Evolutionary conservation across 1,284 basidiomycete genomes (phyloP), one percentile per base, ranked within the genome.

Genomic region (Sanguinoderma infundibulare): DNA sequence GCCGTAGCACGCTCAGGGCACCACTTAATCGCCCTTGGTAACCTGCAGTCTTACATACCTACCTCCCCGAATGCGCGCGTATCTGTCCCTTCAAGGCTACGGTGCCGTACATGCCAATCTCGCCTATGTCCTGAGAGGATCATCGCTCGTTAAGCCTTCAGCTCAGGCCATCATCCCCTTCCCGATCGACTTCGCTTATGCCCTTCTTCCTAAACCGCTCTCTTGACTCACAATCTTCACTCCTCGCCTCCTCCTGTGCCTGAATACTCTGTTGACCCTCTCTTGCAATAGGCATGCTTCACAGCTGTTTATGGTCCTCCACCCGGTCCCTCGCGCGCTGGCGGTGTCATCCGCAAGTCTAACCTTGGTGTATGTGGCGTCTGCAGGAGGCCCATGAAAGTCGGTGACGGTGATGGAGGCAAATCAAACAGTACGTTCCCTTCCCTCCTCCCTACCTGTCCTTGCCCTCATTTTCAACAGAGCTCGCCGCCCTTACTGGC

Each of bases 331-430:
- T 78, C 78, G 2, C 81, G 79, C 57, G 78, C 81, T 2, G 77
- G 75, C 5, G 73, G 78, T 15, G 74, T 87, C 17, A 82, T 90
- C 46, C 80, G 89, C 72, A 90, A 91, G 72, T 84, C 88, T 28
- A 92, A 92, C 70, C 81, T 98, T 28, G 97, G 97, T 34, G 94
- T 99, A 20, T 99, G 97, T 71, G 97, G 97, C 44, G 95, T 98
- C 0, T 99, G 97, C 73, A 85, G 97, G 67, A 85, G 94, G 42
- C 95, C 95, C 9, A 98, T 98, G 94, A 94, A 94, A 70, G 84
- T 98, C 14, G 90, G 89, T 22, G 94, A 96, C 63, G 88, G 90
- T 53, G 89, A 91, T 68, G 83, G 84, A 22, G 86, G 86, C 61
- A 94, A 92, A 78, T 91, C 85, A 36, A 96, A 95, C 80, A 98